Percentiles rank a stretch among this genome's conserved stretches.
Conservation (phyloP, 2,329 filamentous ascomycete genomes). For the Verticillium zaregamsianum region DNA sequence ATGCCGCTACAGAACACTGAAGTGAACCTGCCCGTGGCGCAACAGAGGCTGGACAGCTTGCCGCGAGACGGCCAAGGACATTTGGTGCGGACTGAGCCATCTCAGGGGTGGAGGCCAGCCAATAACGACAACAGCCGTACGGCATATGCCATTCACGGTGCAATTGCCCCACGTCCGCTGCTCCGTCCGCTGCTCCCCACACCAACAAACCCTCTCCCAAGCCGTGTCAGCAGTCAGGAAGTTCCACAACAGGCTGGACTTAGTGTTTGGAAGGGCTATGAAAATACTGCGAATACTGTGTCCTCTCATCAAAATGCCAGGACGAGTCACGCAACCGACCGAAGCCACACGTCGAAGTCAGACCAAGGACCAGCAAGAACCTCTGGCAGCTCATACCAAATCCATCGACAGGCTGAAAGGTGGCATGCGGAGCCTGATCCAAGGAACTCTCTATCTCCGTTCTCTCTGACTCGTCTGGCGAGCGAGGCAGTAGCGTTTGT, state of each 20-base stretch:
- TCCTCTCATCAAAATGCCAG: not conserved
- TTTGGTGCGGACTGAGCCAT: not conserved
- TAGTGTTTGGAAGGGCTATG: not conserved
- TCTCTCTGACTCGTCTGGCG: not conserved
- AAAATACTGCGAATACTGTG: not conserved
- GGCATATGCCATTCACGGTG: not conserved
- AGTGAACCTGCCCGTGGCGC: not conserved
- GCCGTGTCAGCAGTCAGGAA: not conserved
- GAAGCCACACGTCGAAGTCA: not conserved
- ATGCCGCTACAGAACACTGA: not conserved
- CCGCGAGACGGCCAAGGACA: not conserved
- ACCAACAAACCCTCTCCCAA: not conserved
- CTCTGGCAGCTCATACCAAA: not conserved
- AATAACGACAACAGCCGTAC: not conserved
- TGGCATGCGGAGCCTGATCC: not conserved
- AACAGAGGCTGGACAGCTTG: not conserved
- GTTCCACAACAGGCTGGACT: not conserved
- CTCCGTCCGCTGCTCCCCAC: not conserved
- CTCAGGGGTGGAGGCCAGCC: not conserved
- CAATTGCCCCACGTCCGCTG: not conserved
- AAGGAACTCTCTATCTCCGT: not conserved
- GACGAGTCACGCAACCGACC: not conserved
- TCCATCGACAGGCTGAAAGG: not conserved
- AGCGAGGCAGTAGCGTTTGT: not conserved
- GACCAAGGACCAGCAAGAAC: not conserved